Evolutionary conservation across 495 filamentous ascomycete species (phyloP).

Genomic region (Cetradonia linearis): DNA sequence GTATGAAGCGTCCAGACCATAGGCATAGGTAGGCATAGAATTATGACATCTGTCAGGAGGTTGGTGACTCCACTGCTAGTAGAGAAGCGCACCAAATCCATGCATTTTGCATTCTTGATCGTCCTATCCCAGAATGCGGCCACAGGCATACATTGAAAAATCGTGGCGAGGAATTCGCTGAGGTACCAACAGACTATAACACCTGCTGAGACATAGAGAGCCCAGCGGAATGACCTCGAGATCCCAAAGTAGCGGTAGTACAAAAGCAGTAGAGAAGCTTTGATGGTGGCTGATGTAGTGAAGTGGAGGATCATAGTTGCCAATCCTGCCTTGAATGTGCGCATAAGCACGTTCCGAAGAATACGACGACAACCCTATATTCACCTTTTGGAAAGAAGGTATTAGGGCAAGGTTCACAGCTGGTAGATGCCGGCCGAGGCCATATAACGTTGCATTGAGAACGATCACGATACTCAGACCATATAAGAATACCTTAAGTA

Average conservation of each 20-base stretch:
- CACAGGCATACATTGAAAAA: conserved; percentile 22
- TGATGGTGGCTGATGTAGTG: conserved; percentile 7
- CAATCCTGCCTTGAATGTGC: neutral
- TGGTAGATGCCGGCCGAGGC: conserved; percentile 10
- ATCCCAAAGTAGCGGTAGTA: conserved; percentile 16
- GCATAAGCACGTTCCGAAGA: neutral
- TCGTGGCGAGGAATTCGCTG: conserved; percentile 13
- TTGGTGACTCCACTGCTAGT: conserved; percentile 21
- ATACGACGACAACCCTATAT: neutral
- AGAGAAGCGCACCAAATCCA: conserved; percentile 14
- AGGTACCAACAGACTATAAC: conserved; percentile 14
- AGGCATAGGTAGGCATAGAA: conserved; percentile 32
- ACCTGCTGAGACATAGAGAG: conserved; percentile 6
- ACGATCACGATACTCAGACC: neutral
- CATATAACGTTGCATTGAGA: conserved; percentile 11
- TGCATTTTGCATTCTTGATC: conserved; percentile 13
- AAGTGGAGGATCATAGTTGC: conserved; percentile 10
- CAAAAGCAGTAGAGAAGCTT: conserved; percentile 13
- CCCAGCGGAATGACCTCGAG: conserved; percentile 9
- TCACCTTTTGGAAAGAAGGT: conserved; percentile 16
- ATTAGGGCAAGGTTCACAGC: neutral
- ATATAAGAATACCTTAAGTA: neutral
- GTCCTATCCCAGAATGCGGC: conserved; percentile 16
- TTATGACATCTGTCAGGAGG: conserved; percentile 31
- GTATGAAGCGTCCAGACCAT: conserved; percentile 30